Evolutionary conservation across 345 rosid genomes (phyloP).

Genomic region (Eucalyptus regnans): DNA sequence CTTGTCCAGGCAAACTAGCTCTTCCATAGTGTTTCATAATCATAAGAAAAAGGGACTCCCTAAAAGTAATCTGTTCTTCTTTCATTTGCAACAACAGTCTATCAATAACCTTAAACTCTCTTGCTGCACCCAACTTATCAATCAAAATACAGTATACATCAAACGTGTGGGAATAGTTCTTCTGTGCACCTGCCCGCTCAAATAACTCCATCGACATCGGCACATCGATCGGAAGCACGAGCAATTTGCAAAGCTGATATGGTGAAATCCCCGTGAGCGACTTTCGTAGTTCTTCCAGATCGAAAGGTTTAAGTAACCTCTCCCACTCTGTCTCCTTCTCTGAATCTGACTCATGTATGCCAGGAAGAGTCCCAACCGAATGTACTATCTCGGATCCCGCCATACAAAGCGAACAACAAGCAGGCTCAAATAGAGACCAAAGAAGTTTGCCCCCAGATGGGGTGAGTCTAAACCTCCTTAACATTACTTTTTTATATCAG

Average conservation of each 20-base stretch:
- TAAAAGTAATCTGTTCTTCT: conserved; percentile 54
- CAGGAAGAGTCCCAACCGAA: neutral
- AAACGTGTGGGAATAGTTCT: conserved; percentile 52
- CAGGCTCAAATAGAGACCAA: neutral
- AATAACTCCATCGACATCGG: conserved; percentile 53
- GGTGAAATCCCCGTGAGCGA: conserved; percentile 41
- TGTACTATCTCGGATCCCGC: conserved; percentile 1
- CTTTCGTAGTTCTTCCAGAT: conserved; percentile 44
- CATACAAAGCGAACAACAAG: neutral
- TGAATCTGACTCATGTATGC: conserved; percentile 6
- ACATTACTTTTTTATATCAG: neutral
- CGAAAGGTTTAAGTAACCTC: conserved; percentile 72
- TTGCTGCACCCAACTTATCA: conserved; percentile 53
- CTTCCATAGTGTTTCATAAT: conserved; percentile 62
- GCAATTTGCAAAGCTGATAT: conserved; percentile 45
- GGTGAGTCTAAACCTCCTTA: neutral
- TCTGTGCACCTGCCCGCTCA: conserved; percentile 54
- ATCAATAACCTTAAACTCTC: conserved; percentile 56
- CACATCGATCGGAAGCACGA: conserved; percentile 59
- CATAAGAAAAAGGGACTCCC: conserved; percentile 58
- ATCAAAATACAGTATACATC: conserved; percentile 51
- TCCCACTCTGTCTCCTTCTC: conserved; percentile 65
- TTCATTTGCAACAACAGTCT: conserved; percentile 60
- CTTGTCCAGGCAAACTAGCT: conserved; percentile 71
- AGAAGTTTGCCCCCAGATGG: neutral